Percentiles rank a stretch among this genome's conserved stretches.
These are phyloP conservation scores for Coemansia linderi DNA, from an alignment of 371 early-diverging fungal species.

Conservation along the genomic window DNA sequence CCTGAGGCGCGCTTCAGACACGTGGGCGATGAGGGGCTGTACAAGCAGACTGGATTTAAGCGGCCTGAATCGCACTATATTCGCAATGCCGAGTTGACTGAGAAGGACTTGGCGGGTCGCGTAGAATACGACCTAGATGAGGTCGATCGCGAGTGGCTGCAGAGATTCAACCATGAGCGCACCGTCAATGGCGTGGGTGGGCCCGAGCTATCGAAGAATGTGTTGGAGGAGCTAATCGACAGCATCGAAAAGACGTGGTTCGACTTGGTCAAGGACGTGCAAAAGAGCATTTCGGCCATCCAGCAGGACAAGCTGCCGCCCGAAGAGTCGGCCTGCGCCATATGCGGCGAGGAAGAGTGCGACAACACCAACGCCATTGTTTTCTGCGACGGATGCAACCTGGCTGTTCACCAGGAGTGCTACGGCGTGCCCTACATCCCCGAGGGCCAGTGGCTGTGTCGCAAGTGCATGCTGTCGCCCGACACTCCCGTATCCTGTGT, in stretches of 20 bases:
- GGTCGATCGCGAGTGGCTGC: conserved; percentile 83
- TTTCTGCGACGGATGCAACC: conserved; percentile 98
- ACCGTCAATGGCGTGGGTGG: conserved; percentile 1
- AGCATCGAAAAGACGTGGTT: conserved; percentile 96
- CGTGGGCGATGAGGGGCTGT: neutral
- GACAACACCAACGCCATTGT: conserved; percentile 98
- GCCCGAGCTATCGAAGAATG: conserved; percentile 55
- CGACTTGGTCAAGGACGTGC: conserved; percentile 63
- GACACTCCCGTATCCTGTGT: conserved; percentile 87
- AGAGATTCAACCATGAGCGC: conserved; percentile 68
- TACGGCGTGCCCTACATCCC: conserved; percentile 99
- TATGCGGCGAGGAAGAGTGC: conserved; percentile 95
- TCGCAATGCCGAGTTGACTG: conserved; percentile 75
- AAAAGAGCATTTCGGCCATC: conserved; percentile 54
- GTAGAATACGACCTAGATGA: conserved; percentile 98
- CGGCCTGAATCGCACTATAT: conserved; percentile 65
- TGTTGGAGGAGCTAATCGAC: conserved; percentile 91
- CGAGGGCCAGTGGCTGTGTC: conserved; percentile 98
- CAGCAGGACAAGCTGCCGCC: conserved; percentile 56
- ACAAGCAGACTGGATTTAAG: conserved; percentile 23
- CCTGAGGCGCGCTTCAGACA: conserved; percentile 23
- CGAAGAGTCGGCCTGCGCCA: conserved; percentile 87
- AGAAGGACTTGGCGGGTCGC: conserved; percentile 72
- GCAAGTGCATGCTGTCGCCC: conserved; percentile 94
- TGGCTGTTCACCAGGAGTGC: conserved; percentile 99